These are phyloP conservation scores for Pichiaceae sp. DNA, from an alignment of 1,139 yeast genomes.

Conservation along the genomic window DNA sequence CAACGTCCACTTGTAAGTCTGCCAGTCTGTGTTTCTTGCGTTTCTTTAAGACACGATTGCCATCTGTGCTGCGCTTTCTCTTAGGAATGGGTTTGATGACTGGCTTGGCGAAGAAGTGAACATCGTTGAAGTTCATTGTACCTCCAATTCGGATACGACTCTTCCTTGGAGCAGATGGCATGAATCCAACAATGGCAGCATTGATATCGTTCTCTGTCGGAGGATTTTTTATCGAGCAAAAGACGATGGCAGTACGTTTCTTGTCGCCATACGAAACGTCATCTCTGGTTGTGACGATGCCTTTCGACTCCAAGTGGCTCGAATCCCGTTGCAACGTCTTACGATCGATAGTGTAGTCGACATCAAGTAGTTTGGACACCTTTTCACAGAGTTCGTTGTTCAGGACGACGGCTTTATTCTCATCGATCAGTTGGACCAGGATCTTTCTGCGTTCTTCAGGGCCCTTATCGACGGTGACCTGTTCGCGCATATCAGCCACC, in stretches of 20 bases:
- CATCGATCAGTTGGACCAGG: constrained; percentile 30
- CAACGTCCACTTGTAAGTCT: background rate
- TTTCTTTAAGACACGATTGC: background rate
- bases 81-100: background rate
- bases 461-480: constrained; percentile 14
- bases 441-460: constrained; percentile 30
- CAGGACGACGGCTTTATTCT: constrained; percentile 35
- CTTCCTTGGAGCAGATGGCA: background rate
- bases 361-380: constrained; percentile 30
- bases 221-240: constrained; percentile 9
- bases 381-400: constrained; percentile 29
- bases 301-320: constrained; percentile 16
- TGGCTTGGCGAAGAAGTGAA: constrained; percentile 15
- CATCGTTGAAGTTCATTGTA: constrained; percentile 11
- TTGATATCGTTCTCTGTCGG: constrained; percentile 6
- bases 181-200: background rate
- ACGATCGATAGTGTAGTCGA: constrained; percentile 34
- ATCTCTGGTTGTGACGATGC: constrained; percentile 6
- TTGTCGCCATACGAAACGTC: constrained; percentile 1
- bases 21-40: background rate
- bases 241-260: constrained; percentile 11
- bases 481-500: background rate
- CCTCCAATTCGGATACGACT: background rate
- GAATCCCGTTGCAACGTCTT: constrained; percentile 43
- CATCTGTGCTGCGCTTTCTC: background rate